These are phyloP conservation scores for Arabidopsis lyrata DNA, from an alignment of 441 rosid species.

Conservation along the genomic window DNA sequence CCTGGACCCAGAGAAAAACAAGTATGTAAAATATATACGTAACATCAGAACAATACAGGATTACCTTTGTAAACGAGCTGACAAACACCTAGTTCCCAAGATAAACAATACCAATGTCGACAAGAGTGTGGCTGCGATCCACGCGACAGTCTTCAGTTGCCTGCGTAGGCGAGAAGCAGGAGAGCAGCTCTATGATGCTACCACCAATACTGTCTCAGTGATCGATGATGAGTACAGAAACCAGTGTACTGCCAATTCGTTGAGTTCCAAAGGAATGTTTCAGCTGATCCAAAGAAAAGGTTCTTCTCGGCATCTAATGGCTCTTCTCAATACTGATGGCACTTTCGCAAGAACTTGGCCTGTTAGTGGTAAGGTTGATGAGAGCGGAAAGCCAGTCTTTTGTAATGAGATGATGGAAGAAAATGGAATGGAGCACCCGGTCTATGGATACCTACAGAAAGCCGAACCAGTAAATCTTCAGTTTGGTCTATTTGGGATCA, in stretches of 20 bases:
- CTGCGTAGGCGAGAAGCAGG: slow-evolving; percentile 86
- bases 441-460: slow-evolving; percentile 84
- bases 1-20: slow-evolving; percentile 91
- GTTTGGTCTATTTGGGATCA: slow-evolving; percentile 92
- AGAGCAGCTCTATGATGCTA: slow-evolving; percentile 80
- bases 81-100: slow-evolving; percentile 95
- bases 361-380: slow-evolving; percentile 58
- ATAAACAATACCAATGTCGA: slow-evolving; percentile 97
- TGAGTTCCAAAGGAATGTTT: slow-evolving; percentile 96
- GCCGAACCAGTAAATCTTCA: slow-evolving; percentile 96
- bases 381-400: slow-evolving; percentile 54
- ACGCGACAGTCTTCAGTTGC: slow-evolving; percentile 95
- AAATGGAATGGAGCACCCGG: slow-evolving; percentile 63
- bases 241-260: slow-evolving; percentile 88
- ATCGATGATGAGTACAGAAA: slow-evolving; percentile 92
- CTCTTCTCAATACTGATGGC: slow-evolving; percentile 91
- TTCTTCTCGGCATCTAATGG: slow-evolving; percentile 96
- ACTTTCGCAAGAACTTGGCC: slow-evolving; percentile 98
- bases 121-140: slow-evolving; percentile 96
- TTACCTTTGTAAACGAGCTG: slow-evolving; percentile 87
- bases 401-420: slow-evolving; percentile 50
- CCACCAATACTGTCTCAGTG: slow-evolving; percentile 73
- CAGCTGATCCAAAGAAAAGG: slow-evolving; percentile 94
- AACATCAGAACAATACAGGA: slow-evolving; percentile 97
- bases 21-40: slow-evolving; percentile 93